These are phyloP conservation scores for Cenchrus fungigraminus DNA, from an alignment of 176 grass and related monocot genomes.

Conservation along the genomic window DNA sequence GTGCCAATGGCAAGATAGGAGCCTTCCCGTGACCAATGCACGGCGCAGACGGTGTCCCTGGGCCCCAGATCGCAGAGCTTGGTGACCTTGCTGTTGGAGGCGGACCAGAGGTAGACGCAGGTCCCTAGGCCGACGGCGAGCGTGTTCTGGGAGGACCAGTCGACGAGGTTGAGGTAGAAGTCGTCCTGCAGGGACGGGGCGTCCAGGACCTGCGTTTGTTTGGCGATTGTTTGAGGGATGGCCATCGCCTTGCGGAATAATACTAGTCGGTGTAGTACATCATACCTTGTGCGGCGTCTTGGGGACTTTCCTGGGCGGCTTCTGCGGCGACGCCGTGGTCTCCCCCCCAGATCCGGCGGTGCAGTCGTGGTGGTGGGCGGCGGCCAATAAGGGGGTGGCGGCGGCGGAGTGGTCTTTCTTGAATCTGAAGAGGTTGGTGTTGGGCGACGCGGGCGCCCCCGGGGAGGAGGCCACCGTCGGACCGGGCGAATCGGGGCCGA, in stretches of 20 bases:
- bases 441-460: conserved; percentile 56
- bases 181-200: conserved; percentile 92
- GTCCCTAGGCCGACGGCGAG: conserved; percentile 90
- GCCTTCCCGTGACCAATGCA: conserved; percentile 94
- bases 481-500: conserved; percentile 47
- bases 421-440: conserved; percentile 88
- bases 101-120: conserved; percentile 96
- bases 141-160: conserved; percentile 95
- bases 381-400: conserved; percentile 54
- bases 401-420: conserved; percentile 78
- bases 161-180: conserved; percentile 98
- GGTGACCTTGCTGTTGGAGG: conserved; percentile 93
- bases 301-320: conserved; percentile 79
- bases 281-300: conserved; percentile 96
- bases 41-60: conserved; percentile 79
- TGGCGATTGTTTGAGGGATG: background rate
- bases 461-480: background rate
- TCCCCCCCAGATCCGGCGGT: conserved; percentile 29
- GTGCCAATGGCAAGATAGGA: conserved; percentile 93
- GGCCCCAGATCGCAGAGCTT: conserved; percentile 90
- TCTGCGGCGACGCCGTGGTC: conserved; percentile 48
- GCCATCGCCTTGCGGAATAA: too few species aligned
- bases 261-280: too few species aligned
- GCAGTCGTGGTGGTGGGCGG: conserved; percentile 32
- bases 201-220: conserved; percentile 64